Evolutionary conservation across 257 asterid species (phyloP), one percentile per base, ranked within the genome.

Genomic region (Solanum dulcamara): DNA sequence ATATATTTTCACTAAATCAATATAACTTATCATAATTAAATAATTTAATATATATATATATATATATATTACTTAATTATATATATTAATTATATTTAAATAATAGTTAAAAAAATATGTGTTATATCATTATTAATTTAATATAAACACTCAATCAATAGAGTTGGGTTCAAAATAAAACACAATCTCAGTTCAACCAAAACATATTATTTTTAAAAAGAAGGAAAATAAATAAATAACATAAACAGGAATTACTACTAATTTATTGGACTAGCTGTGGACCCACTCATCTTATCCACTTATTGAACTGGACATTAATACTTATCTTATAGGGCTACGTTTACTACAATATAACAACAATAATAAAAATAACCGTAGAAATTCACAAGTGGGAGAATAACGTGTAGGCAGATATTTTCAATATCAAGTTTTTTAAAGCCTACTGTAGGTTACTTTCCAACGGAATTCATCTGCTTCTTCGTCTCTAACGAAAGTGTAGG

Each of bases 401-500:
- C 12, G 20, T 11, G 8, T 22, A 22, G 0, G 5, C 1, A 20
- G 28, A 55, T 22, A 2, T 55, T 20, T 20, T 20, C 12, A 20
- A 7, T 7, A 2, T 2, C 26, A 53, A 20, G 20, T 2, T 0
- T 55, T 50, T 81, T 59, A 81, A 37, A 85, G 26, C 12, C 77
- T 71, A 26, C 12, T 42, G 30, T 46, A 88, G 20, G 88, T 88
- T 70, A 48, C 84, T 2, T 50, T 55, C 90, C 90, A 88, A 10
- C 83, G 85, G 24, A 59, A 71, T 14, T 35, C 40, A 51, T 22
- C 53, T 24, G 55, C 70, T 26, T 44, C 84, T 10, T 55, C 64
- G 0, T 62, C 33, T 44, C 33, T 62, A 35, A 83, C 85, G 17
- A 81, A 90, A 22, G 93, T 92, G 20, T 46, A 87, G 0, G 92